Conservation (phyloP, 495 filamentous ascomycete genomes). For the Physcia stellaris region DNA sequence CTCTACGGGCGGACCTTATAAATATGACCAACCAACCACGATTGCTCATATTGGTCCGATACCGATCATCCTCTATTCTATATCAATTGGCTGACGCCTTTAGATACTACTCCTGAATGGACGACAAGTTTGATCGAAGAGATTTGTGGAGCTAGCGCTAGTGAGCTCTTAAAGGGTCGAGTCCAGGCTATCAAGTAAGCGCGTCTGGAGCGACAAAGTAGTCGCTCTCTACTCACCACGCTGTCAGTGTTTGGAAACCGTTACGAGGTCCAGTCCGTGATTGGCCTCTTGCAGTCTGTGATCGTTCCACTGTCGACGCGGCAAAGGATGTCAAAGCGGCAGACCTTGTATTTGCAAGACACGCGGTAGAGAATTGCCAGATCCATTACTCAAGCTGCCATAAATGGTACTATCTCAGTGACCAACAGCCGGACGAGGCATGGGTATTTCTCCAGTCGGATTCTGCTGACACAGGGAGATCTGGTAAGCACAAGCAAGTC, state of each 20-base stretch:
- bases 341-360: neutral
- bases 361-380: neutral
- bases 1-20: neutral
- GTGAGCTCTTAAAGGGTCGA: neutral
- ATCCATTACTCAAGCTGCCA: neutral
- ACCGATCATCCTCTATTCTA: neutral
- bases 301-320: constrained; percentile 16
- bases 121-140: neutral
- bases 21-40: neutral
- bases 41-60: neutral
- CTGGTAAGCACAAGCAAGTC: no score
- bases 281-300: constrained; percentile 18
- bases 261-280: constrained; percentile 11
- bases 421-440: neutral
- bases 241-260: constrained; percentile 12
- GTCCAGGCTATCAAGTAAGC: neutral
- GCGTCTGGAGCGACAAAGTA: neutral
- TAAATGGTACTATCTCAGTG: neutral
- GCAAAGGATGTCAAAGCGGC: neutral
- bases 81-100: neutral
- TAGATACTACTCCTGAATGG: neutral
- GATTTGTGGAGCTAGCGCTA: neutral
- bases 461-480: no score
- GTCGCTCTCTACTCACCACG: neutral
- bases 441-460: no score